Evolutionary conservation across 768 basidiomycete species (phyloP), one percentile per base, ranked within the genome.

Genomic region (Mycena epipterygia): DNA sequence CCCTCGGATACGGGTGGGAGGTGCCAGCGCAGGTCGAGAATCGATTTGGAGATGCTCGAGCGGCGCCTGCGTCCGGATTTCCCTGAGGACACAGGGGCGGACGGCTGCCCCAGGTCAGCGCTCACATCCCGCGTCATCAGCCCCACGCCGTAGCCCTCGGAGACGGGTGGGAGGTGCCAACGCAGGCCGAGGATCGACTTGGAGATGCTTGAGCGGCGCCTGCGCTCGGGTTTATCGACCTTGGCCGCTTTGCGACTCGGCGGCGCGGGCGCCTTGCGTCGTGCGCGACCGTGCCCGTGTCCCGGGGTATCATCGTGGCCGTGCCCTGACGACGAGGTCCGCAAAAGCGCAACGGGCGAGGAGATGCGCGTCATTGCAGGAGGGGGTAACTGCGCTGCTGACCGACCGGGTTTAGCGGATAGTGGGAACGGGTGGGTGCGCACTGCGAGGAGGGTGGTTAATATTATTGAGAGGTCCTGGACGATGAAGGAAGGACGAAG

Each of bases 71-170:
- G 51, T 9, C 14, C 23, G 19, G 37, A 8, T 39, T 21, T 21
- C 33, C 27, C 41, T 17, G 17, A n/a, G n/a, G n/a, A n/a, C n/a
- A n/a, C n/a, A n/a, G n/a, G n/a, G n/a, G n/a, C n/a, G n/a, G 39
- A 39, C 6, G 42, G 5, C 5, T 44, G 21, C 42, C 42, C 21
- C 42, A 44, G n/a, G 42, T 13, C n/a, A 30, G 33, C 2, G n/a
- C n/a, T n/a, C 51, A 55, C 29, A 12, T 60, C 51, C n/a, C 64
- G 19, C 33, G 70, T 66, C 70, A 61, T 61, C 29, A 66, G 27
- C 1, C 64, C 70, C 5, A 71, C 62, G 4, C 69, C 69, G 57
- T 71, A 71, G 1, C 70, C 70, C 14, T 71, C 32, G 0, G 70
- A 71, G 25, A 71, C 37, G 3, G 70, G 70, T n/a, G 70, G 70